Conservation (phyloP, 2,329 filamentous ascomycete genomes). For the Pseudocercospora macadamiae region DNA sequence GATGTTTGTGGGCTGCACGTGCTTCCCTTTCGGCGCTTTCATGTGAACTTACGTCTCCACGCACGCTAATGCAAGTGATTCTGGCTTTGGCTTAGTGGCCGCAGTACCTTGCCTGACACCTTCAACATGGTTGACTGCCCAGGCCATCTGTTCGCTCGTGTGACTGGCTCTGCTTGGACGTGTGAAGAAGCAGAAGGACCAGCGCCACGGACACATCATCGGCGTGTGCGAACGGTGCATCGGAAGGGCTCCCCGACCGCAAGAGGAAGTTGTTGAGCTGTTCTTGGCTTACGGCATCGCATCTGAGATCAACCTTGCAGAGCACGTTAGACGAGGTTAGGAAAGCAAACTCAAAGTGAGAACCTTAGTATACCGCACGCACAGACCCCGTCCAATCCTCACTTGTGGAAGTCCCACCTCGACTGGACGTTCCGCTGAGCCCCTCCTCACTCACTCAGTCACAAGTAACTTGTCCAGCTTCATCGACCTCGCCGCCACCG, state of each 20-base stretch:
- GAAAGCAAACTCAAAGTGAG: no score
- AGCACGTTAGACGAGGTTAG: no score
- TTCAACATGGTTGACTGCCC: neutral
- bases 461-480: neutral
- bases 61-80: slow-evolving; percentile 12
- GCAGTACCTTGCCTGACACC: neutral
- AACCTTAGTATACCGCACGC: no score
- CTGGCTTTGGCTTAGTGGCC: slow-evolving; percentile 1
- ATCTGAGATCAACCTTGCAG: no score
- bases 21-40: neutral
- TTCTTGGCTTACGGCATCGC: no score
- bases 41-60: neutral
- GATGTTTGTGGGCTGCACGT: neutral
- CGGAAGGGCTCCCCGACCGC: neutral
- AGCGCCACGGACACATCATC: neutral
- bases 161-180: neutral
- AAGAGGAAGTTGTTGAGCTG: no score
- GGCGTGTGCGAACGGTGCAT: no score
- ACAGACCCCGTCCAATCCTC: no score
- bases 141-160: neutral
- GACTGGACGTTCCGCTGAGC: no score
- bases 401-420: no score
- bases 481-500: no score
- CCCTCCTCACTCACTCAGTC: no score
- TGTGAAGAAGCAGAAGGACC: neutral